These are phyloP conservation scores for Trichoderma lentiforme DNA, from an alignment of 2,329 filamentous ascomycete genomes.

Conservation along the genomic window DNA sequence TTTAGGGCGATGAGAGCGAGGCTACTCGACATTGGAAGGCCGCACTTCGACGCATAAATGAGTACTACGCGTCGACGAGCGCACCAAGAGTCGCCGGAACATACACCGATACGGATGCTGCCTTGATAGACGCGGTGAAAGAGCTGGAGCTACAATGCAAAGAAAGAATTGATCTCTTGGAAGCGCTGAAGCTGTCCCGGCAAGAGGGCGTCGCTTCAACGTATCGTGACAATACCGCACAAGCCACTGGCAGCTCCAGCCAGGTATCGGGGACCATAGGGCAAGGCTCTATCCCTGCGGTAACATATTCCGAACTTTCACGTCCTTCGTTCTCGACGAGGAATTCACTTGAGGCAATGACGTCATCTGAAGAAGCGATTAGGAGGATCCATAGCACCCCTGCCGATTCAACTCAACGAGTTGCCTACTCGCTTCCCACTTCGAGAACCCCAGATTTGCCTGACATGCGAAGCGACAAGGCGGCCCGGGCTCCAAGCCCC, in stretches of 20 bases:
- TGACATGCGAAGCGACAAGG: conserved; percentile 34
- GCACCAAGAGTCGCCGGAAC: conserved; percentile 62
- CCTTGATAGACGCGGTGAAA: conserved; percentile 50
- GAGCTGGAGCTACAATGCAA: conserved; percentile 89
- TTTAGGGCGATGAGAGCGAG: conserved; percentile 83
- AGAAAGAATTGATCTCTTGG: conserved; percentile 84
- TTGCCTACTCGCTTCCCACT: conserved; percentile 25
- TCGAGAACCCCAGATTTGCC: conserved; percentile 28
- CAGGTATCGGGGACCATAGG: conserved; percentile 64
- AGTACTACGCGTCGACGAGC: conserved; percentile 75
- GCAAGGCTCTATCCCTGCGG: conserved; percentile 74
- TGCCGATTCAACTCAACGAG: conserved; percentile 26
- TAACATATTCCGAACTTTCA: conserved; percentile 78
- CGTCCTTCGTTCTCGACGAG: conserved; percentile 59
- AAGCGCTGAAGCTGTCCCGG: conserved; percentile 70
- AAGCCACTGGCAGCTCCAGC: conserved; percentile 24
- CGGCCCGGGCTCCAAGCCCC: conserved; percentile 52
- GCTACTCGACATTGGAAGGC: conserved; percentile 86
- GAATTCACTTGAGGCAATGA: conserved; percentile 52
- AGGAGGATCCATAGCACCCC: conserved; percentile 34
- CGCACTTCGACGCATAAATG: conserved; percentile 84
- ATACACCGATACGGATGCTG: conserved; percentile 77
- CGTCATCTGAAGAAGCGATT: conserved; percentile 47
- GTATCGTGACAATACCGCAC: conserved; percentile 18
- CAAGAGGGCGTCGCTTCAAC: conserved; percentile 32